These are phyloP conservation scores for Chlorophyllum brunneum DNA, from an alignment of 768 basidiomycete species.

Conservation along the genomic window DNA sequence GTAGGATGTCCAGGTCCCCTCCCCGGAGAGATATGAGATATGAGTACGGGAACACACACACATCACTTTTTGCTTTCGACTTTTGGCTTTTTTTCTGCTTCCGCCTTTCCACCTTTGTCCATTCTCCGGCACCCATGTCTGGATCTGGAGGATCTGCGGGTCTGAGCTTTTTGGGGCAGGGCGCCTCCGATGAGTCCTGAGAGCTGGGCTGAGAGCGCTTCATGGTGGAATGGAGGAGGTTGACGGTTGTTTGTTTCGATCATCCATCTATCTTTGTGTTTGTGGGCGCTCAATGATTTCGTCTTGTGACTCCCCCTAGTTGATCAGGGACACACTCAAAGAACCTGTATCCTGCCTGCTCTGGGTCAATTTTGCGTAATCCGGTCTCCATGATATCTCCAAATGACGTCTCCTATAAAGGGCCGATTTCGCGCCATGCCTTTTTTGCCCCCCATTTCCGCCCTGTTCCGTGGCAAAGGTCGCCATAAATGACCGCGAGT, in stretches of 20 bases:
- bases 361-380: too few relatives aligned
- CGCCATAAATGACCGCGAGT: too few relatives aligned
- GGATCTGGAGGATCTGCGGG: not conserved
- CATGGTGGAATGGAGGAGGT: conserved; percentile 4
- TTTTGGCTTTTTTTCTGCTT: conserved; percentile 70
- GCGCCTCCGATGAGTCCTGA: not conserved
- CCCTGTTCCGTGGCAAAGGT: too few relatives aligned
- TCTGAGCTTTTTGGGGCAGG: not conserved
- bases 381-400: too few relatives aligned
- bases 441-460: too few relatives aligned
- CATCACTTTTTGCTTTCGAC: conserved; percentile 52
- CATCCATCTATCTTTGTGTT: not conserved
- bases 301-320: not conserved
- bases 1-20: conserved; percentile 12
- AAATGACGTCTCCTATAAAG: too few relatives aligned
- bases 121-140: conserved; percentile 24
- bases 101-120: conserved; percentile 71
- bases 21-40: conserved; percentile 7
- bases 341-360: too few relatives aligned
- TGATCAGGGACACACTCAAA: too few relatives aligned
- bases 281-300: not conserved
- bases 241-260: conserved; percentile 4
- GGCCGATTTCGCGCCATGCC: too few relatives aligned
- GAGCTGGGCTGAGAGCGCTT: conserved; percentile 2
- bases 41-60: conserved; percentile 36